These are phyloP conservation scores for Aciculosporium take DNA, from an alignment of 2,329 filamentous ascomycete genomes.

Conservation along the genomic window DNA sequence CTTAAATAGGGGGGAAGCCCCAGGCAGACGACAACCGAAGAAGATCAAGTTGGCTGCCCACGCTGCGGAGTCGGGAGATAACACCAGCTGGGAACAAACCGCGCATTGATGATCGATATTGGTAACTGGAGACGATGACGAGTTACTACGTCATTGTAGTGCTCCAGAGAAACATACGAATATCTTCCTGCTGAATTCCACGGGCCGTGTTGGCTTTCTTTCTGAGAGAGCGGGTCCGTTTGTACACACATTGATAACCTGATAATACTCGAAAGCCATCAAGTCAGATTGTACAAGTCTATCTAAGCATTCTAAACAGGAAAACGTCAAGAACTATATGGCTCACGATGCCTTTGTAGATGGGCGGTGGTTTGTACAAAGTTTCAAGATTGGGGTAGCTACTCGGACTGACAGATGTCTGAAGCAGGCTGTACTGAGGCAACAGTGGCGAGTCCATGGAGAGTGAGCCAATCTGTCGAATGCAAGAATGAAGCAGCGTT, in stretches of 20 bases:
- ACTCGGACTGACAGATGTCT: conserved; percentile 26
- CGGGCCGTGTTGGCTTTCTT: neutral
- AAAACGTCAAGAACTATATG: neutral
- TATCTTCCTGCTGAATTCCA: neutral
- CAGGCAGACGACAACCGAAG: conserved; percentile 44
- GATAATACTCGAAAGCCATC: neutral
- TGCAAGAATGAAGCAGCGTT: neutral
- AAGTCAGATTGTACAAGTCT: neutral
- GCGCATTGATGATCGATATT: neutral
- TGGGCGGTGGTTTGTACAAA: conserved; percentile 12
- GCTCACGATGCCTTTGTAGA: neutral
- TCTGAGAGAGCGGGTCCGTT: neutral
- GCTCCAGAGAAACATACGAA: neutral
- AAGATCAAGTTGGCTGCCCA: conserved; percentile 37
- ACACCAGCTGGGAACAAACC: neutral
- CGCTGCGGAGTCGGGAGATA: conserved; percentile 13
- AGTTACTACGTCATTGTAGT: neutral
- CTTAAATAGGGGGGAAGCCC: conserved; percentile 14
- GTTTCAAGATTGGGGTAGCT: conserved; percentile 31
- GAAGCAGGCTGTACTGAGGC: conserved; percentile 15
- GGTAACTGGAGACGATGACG: neutral
- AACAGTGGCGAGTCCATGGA: conserved; percentile 2
- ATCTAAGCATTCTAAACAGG: neutral
- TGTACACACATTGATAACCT: neutral
- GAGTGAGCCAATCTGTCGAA: neutral